phyloP scores from a whole-genome alignment of 179 eudicot species.

The Dionaea muscipula region DNA sequence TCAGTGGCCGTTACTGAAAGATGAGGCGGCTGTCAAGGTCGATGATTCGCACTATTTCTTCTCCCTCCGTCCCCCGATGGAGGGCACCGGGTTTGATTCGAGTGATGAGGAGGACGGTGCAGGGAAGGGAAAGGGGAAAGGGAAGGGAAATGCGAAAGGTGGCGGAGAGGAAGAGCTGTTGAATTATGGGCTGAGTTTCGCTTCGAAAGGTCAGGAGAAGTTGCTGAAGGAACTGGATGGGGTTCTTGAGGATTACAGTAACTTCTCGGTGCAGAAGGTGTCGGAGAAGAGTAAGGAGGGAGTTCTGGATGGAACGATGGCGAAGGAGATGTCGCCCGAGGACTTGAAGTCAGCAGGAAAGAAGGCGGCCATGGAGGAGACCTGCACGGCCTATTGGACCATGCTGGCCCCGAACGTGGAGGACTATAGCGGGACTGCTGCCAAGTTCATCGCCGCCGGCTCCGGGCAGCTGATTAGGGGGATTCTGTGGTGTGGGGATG shows the following conservation, averaged over 20 bases:
- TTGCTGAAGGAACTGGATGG: slow-evolving; percentile 41
- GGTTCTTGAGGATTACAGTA: slow-evolving; percentile 34
- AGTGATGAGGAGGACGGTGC: slow-evolving; percentile 15
- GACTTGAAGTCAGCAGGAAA: slow-evolving; percentile 38
- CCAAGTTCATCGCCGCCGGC: slow-evolving; percentile 54
- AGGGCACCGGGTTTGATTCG: slow-evolving; percentile 13
- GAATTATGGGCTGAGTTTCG: slow-evolving; percentile 68
- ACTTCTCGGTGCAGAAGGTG: slow-evolving; percentile 43
- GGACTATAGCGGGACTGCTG: slow-evolving; percentile 60
- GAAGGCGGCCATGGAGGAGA: slow-evolving; percentile 45
- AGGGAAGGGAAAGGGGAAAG: slow-evolving; percentile 1
- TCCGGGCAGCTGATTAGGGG: slow-evolving; percentile 74
- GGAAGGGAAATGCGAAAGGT: slow-evolving; percentile 3
- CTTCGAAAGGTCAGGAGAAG: slow-evolving; percentile 53
- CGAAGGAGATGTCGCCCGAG: slow-evolving; percentile 33
- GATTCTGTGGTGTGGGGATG: slow-evolving; percentile 90
- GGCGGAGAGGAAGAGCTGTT: slow-evolving; percentile 27
- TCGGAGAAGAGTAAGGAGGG: slow-evolving; percentile 24
- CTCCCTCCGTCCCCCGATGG: slow-evolving; percentile 30
- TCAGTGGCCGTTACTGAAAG: slow-evolving; percentile 74
- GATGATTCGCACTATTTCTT: slow-evolving; percentile 73
- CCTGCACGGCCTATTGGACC: slow-evolving; percentile 74
- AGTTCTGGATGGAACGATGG: slow-evolving; percentile 28
- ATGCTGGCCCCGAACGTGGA: slow-evolving; percentile 85
- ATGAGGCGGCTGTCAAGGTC: slow-evolving; percentile 57